These are phyloP conservation scores for Rhodomyrtus tomentosa DNA, from an alignment of 345 rosid genomes.

Conservation along the genomic window DNA sequence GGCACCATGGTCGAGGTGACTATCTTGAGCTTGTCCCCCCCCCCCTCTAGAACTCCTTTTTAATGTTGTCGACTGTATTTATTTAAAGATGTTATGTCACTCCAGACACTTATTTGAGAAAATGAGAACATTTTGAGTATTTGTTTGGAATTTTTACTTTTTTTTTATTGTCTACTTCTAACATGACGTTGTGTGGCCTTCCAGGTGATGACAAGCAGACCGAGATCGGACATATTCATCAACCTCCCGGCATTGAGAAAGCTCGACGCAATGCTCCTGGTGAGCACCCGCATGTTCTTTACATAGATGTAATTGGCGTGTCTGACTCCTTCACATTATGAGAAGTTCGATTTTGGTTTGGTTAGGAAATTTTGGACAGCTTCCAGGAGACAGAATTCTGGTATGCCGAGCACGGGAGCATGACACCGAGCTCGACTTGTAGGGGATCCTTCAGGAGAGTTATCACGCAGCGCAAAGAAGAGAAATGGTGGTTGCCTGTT, in stretches of 20 bases:
- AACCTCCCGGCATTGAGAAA: conserved; percentile 54
- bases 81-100: no score
- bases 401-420: conserved; percentile 35
- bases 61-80: no score
- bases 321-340: not conserved
- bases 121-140: no score
- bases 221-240: conserved; percentile 36
- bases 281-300: not conserved
- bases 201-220: conserved; percentile 34
- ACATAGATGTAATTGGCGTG: not conserved
- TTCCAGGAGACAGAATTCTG: conserved; percentile 31
- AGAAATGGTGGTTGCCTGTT: conserved; percentile 61
- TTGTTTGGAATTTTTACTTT: not conserved
- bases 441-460: conserved; percentile 3
- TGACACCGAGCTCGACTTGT: not conserved
- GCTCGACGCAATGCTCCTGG: conserved; percentile 43
- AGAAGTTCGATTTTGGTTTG: not conserved
- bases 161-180: not conserved
- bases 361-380: conserved; percentile 28
- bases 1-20: conserved; percentile 65
- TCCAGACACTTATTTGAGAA: no score
- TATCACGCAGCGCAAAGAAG: conserved; percentile 19
- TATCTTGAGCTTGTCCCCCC: not conserved
- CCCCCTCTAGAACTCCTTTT: not conserved
- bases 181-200: not conserved